Conservation (phyloP, 1,139 yeast species). For the Candida sanyaensis region DNA sequence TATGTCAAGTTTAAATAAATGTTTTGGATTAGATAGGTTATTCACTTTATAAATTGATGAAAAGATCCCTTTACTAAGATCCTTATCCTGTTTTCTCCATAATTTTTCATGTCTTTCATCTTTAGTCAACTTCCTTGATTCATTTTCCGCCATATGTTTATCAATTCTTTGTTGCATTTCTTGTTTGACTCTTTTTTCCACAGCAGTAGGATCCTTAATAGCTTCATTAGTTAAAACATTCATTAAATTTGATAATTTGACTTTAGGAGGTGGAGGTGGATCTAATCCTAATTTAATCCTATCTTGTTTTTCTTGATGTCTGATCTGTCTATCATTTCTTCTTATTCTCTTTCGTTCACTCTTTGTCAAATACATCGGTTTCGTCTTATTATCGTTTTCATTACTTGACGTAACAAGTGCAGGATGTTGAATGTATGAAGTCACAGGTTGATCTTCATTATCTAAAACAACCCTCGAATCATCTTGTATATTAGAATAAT, state of each 20-base stretch:
- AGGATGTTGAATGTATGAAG: constrained; percentile 80
- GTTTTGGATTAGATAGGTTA: constrained; percentile 61
- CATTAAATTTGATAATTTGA: constrained; percentile 80
- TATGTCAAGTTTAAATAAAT: constrained; percentile 69
- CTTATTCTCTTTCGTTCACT: constrained; percentile 75
- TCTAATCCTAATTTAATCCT: constrained; percentile 78
- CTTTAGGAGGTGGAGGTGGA: constrained; percentile 89
- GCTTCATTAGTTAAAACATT: constrained; percentile 84
- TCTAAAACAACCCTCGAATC: constrained; percentile 24
- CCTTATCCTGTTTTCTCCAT: constrained; percentile 47
- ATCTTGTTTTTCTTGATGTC: constrained; percentile 73
- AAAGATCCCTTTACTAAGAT: constrained; percentile 47
- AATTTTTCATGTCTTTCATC: constrained; percentile 58
- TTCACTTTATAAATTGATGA: constrained; percentile 63
- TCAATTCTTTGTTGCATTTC: constrained; percentile 67
- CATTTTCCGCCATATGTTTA: constrained; percentile 65
- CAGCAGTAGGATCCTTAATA: constrained; percentile 86
- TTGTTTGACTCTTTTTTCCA: constrained; percentile 68
- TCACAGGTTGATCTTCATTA: constrained; percentile 51
- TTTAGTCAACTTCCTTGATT: constrained; percentile 58
- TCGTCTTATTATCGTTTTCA: constrained; percentile 44
- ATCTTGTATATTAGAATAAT: constrained; percentile 26
- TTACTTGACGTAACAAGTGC: constrained; percentile 62
- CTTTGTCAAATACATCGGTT: constrained; percentile 67
- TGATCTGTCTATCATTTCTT: constrained; percentile 65